These are phyloP conservation scores for Apiospora hydei DNA, from an alignment of 2,329 filamentous ascomycete genomes.

Conservation along the genomic window DNA sequence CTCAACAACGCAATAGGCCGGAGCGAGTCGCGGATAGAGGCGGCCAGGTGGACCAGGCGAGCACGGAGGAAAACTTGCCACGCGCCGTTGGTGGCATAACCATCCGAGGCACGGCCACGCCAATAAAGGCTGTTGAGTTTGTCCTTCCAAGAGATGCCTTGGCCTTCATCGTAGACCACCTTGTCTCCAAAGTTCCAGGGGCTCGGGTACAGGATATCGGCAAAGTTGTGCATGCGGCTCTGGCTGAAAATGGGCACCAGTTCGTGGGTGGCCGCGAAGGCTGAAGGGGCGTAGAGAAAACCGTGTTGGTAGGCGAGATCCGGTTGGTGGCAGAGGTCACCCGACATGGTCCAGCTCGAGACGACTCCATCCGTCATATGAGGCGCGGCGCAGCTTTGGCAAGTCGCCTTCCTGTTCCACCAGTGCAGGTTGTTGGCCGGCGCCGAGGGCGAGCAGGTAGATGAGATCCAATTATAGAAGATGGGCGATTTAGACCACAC, in stretches of 20 bases:
- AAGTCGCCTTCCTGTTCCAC: slow-evolving; percentile 48
- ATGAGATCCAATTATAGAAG: slow-evolving; percentile 46
- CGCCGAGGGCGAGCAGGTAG: slow-evolving; percentile 55
- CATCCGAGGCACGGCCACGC: slow-evolving; percentile 61
- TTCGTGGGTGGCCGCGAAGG: slow-evolving; percentile 50
- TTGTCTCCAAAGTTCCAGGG: slow-evolving; percentile 50
- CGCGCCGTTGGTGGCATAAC: slow-evolving; percentile 54
- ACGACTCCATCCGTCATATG: slow-evolving; percentile 50
- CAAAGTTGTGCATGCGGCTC: slow-evolving; percentile 60
- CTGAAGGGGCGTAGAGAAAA: slow-evolving; percentile 55
- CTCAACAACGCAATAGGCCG: slow-evolving; percentile 28
- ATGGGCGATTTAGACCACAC: slow-evolving; percentile 40
- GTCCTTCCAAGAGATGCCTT: slow-evolving; percentile 52
- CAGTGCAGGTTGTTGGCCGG: slow-evolving; percentile 48
- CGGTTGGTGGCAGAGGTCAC: slow-evolving; percentile 59
- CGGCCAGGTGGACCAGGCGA: slow-evolving; percentile 63
- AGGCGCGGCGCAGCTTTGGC: slow-evolving; percentile 43
- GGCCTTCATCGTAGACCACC: slow-evolving; percentile 46
- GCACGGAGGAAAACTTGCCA: slow-evolving; percentile 68
- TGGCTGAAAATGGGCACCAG: slow-evolving; percentile 64
- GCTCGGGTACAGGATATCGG: slow-evolving; percentile 56
- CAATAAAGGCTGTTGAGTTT: slow-evolving; percentile 60
- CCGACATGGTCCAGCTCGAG: slow-evolving; percentile 48
- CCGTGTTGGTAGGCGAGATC: slow-evolving; percentile 58
- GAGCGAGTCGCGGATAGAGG: slow-evolving; percentile 36